A percentile compares a stretch with the other conserved stretches of the same genome.
Conservation (phyloP, 192 early-diverging fungal species). For the Funneliformis geosporum region DNA sequence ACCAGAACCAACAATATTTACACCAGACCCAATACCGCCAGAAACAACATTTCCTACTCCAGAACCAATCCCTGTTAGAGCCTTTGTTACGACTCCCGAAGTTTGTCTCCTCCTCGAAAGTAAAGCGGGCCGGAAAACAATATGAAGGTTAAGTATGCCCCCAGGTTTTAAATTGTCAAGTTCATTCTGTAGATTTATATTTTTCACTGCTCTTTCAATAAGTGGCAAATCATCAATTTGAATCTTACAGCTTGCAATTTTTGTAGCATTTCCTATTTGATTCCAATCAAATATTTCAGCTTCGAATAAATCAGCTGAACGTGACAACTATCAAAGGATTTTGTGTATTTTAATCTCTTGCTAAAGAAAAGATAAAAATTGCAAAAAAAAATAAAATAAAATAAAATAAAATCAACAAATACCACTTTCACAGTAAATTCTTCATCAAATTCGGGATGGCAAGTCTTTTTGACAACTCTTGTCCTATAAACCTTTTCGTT, state of each 20-base stretch:
- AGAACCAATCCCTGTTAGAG: neutral
- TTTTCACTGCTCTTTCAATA: slow-evolving; percentile 43
- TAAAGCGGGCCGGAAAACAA: slow-evolving; percentile 59
- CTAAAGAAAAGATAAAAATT: neutral
- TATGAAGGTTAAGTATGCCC: slow-evolving; percentile 44
- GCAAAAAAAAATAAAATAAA: neutral
- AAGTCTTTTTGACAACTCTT: slow-evolving; percentile 60
- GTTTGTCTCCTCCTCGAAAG: neutral
- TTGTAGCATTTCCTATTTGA: slow-evolving; percentile 52
- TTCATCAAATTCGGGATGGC: slow-evolving; percentile 55
- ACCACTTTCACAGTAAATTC: slow-evolving; percentile 44
- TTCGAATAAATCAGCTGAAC: slow-evolving; percentile 39
- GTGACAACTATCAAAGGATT: slow-evolving; percentile 37
- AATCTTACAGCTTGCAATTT: slow-evolving; percentile 48
- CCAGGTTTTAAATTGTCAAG: slow-evolving; percentile 36
- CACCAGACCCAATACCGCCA: neutral
- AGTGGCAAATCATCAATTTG: slow-evolving; percentile 44
- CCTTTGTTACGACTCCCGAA: neutral
- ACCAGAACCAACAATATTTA: neutral
- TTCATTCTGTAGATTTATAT: slow-evolving; percentile 45
- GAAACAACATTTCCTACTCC: neutral
- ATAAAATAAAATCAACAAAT: neutral
- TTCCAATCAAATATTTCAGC: slow-evolving; percentile 72
- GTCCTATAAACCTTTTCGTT: slow-evolving; percentile 62
- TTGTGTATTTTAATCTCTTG: slow-evolving; percentile 43